These are phyloP conservation scores for Arabidopsis arenosa DNA, from an alignment of 345 rosid species.

Conservation along the genomic window DNA sequence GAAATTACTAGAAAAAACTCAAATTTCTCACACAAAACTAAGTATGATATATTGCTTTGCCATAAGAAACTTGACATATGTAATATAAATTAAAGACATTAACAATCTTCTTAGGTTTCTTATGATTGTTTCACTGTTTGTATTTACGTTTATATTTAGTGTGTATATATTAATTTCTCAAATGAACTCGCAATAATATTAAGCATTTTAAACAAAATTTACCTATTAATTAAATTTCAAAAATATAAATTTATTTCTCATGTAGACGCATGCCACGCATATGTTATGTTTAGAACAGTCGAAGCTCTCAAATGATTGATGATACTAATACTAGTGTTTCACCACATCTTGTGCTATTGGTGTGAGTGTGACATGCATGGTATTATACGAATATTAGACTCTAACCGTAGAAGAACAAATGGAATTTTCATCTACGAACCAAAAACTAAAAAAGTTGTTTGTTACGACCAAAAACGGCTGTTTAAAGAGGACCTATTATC, in stretches of 20 bases:
- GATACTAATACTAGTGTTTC: not conserved
- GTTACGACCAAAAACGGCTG: not conserved
- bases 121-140: no score
- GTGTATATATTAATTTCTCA: not conserved
- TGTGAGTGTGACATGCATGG: not conserved
- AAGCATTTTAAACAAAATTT: not conserved
- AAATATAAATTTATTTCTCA: not conserved
- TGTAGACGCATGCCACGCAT: not conserved
- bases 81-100: no score
- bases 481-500: slow-evolving; percentile 22
- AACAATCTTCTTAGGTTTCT: no score
- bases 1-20: no score
- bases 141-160: no score
- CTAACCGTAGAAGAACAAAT: not conserved
- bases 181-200: not conserved
- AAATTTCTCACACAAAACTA: no score
- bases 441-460: not conserved
- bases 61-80: no score
- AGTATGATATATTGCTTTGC: no score
- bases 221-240: not conserved
- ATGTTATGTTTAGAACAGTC: not conserved
- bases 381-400: not conserved
- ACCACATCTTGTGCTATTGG: not conserved
- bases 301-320: slow-evolving; percentile 2
- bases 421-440: not conserved